These are phyloP conservation scores for Soucietia sequanensis DNA, from an alignment of 805 yeast genomes.

Conservation along the genomic window DNA sequence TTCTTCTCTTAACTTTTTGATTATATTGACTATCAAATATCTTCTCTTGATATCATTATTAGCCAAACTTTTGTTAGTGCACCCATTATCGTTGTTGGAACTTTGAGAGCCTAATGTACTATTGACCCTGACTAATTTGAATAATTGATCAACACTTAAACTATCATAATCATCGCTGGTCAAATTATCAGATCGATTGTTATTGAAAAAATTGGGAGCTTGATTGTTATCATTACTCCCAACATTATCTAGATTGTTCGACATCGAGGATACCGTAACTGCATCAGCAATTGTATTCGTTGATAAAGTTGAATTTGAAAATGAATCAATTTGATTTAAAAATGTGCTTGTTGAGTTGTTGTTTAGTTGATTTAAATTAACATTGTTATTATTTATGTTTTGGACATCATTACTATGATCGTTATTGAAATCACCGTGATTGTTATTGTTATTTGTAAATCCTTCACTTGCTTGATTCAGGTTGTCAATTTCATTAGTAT, in stretches of 20 bases:
- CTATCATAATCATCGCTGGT: slow-evolving; percentile 41
- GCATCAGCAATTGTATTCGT: not conserved
- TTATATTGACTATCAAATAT: slow-evolving; percentile 32
- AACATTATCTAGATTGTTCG: not conserved
- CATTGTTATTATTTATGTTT: too few species aligned
- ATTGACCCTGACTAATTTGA: slow-evolving; percentile 33
- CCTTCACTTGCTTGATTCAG: not conserved
- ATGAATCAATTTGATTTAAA: slow-evolving; percentile 1
- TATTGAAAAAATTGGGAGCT: slow-evolving; percentile 19
- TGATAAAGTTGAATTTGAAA: not conserved
- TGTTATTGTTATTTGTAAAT: too few species aligned
- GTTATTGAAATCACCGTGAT: too few species aligned
- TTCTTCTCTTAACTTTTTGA: slow-evolving; percentile 37
- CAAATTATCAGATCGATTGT: slow-evolving; percentile 16
- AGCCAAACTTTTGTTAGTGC: slow-evolving; percentile 9
- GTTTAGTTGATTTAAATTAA: not conserved
- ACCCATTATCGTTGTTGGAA: slow-evolving; percentile 1
- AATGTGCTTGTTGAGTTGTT: slow-evolving; percentile 1
- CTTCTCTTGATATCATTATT: slow-evolving; percentile 34
- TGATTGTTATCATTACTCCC: slow-evolving; percentile 3
- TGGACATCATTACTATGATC: too few species aligned
- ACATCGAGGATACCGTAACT: not conserved
- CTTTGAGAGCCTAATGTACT: slow-evolving; percentile 7
- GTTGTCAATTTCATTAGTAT: too few species aligned
- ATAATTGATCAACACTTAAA: slow-evolving; percentile 34